Base-by-base conservation (phyloP, 345 rosid genomes). In the Barbarea vulgaris region DNA sequence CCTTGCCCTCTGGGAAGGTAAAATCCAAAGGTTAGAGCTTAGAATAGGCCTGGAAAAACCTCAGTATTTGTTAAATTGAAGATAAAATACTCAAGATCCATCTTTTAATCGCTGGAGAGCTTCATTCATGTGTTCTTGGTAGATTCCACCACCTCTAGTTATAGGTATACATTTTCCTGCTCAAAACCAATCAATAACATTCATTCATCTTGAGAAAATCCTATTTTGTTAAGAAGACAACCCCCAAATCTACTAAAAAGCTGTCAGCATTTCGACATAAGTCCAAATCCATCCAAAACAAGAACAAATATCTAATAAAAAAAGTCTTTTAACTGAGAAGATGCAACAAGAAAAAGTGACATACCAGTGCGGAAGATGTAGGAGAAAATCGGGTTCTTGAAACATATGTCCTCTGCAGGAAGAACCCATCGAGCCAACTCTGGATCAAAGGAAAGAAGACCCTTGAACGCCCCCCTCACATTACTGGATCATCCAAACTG, bases 141-240 rank as follows among this genome's bases (percentile, higher is more conserved):
- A 89, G 77, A 94, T 89, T 67, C 97, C 97, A 72, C 78, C 95
- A 71, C 97, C 97, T 82, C 96, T 88, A 71, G 88, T 89, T 68
- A 91, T 88, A 63, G 97, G 98, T 74, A 94, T 89, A 79, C 98
- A 94, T 84, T 94, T 91, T n/a, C 97, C 98, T 93, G 90, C 84
- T 18, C 60, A 54, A 18, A 53, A 41, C 19, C 33, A 67, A 58
- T 28, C 37, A 17, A 15, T 21, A 64, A 47, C 46, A 63, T 62
- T 52, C 68, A 59, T 18, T n/a, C n/a, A n/a, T n/a, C 55, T 18
- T 19, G 41, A 65, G 53, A 31, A 12, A 54, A 8, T 37, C n/a
- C 7, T 47, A 11, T 17, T 50, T 25, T 34, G 41, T 50, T 3
- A 61, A 50, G 21, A 47, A 66, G 30, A 30, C 14, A 67, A 67